phyloP scores from a whole-genome alignment of 176 grass and related monocot species.

The Pontederia paniculata region DNA sequence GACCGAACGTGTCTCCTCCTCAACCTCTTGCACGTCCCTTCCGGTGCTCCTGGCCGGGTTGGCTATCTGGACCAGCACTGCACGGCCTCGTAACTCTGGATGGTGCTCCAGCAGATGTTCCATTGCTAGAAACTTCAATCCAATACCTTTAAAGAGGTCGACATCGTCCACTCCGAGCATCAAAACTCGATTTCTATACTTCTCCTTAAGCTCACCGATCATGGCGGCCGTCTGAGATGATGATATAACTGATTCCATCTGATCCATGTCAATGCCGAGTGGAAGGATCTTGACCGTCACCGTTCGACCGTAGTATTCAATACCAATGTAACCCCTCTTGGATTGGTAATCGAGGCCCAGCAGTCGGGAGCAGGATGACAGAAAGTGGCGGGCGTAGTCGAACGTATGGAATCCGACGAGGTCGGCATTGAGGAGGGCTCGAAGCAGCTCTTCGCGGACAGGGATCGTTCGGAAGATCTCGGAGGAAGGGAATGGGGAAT shows the following conservation, averaged over 20 bases:
- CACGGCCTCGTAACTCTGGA: background rate
- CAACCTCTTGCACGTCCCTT: constrained; percentile 10
- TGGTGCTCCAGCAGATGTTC: constrained; percentile 20
- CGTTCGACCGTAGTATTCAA: constrained; percentile 22
- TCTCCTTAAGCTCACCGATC: constrained; percentile 17
- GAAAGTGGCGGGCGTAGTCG: constrained; percentile 29
- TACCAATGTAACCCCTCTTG: constrained; percentile 5
- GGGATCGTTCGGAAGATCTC: constrained; percentile 29
- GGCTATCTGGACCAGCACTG: constrained; percentile 43
- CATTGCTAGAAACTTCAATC: constrained; percentile 26
- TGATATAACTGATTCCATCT: constrained; percentile 4
- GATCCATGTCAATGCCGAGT: constrained; percentile 28
- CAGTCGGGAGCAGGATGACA: constrained; percentile 17
- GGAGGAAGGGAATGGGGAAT: constrained; percentile 33
- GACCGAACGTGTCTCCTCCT: constrained; percentile 1
- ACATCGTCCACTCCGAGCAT: constrained; percentile 41
- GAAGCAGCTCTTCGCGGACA: constrained; percentile 20
- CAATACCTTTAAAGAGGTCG: constrained; percentile 33
- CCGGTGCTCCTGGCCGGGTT: constrained; percentile 23
- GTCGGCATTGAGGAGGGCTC: constrained; percentile 32
- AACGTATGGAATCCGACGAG: constrained; percentile 42
- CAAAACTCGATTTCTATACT: constrained; percentile 23
- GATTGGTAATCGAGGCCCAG: constrained; percentile 13
- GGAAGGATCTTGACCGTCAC: constrained; percentile 27
- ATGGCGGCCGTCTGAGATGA: constrained; percentile 14